Percentiles rank a stretch among this genome's conserved stretches.
These are phyloP conservation scores for Globisporangium paroecandrum DNA, from an alignment of 352 stramenopile genomes.

Conservation along the genomic window DNA sequence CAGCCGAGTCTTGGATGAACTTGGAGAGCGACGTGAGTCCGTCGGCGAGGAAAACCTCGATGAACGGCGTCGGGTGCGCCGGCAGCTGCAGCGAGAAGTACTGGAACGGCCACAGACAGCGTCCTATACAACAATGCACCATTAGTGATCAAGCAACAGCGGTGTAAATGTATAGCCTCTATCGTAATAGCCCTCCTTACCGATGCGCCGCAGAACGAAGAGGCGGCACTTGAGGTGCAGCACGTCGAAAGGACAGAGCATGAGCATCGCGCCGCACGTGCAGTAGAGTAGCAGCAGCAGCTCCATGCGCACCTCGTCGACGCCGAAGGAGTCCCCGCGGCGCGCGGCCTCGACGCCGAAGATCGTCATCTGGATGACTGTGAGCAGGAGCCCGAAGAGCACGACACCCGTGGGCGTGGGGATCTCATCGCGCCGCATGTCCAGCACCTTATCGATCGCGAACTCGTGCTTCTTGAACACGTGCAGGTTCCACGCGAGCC, in stretches of 20 bases:
- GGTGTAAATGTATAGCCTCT: no score
- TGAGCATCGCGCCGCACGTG: constrained; percentile 31
- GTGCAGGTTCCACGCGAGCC: constrained; percentile 58
- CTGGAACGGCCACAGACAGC: constrained; percentile 70
- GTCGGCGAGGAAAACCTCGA: constrained; percentile 80
- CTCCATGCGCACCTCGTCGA: constrained; percentile 65
- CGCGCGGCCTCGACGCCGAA: constrained; percentile 44
- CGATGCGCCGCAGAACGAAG: constrained; percentile 55
- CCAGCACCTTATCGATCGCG: constrained; percentile 65
- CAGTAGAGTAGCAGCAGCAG: constrained; percentile 66
- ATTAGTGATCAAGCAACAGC: not conserved
- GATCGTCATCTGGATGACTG: constrained; percentile 45
- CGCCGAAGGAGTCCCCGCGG: constrained; percentile 39
- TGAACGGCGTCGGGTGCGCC: constrained; percentile 55
- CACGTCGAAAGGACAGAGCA: constrained; percentile 67
- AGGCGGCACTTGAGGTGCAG: constrained; percentile 63
- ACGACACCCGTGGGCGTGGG: constrained; percentile 42
- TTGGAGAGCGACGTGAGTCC: constrained; percentile 83
- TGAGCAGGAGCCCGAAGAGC: constrained; percentile 33
- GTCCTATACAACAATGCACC: constrained; percentile 8
- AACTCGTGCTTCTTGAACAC: constrained; percentile 55
- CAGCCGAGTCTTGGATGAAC: constrained; percentile 69
- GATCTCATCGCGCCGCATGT: constrained; percentile 62
- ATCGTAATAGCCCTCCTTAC: constrained; percentile 9
- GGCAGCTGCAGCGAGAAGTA: constrained; percentile 50